Conservation (phyloP, 352 stramenopile genomes). For the Pythium vanterpoolii region DNA sequence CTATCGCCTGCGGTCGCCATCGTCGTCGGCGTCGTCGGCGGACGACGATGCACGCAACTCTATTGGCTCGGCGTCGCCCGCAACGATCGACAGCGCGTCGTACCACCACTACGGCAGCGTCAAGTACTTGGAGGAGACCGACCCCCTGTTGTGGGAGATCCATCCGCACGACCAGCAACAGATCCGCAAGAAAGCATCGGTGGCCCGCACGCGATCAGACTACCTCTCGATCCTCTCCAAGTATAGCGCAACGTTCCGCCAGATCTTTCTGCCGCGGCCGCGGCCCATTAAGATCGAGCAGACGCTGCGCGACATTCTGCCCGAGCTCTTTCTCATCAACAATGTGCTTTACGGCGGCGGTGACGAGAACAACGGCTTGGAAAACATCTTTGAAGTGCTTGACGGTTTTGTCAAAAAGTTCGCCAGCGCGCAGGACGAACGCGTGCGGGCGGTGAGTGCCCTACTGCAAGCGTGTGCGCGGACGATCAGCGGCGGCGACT, state of each 20-base stretch:
- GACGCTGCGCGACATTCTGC: slow-evolving; percentile 72
- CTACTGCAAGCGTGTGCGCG: slow-evolving; percentile 69
- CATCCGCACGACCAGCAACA: slow-evolving; percentile 70
- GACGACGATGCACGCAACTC: slow-evolving; percentile 31
- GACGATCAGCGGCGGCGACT: slow-evolving; percentile 76
- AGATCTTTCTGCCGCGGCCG: slow-evolving; percentile 68
- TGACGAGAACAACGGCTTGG: slow-evolving; percentile 57
- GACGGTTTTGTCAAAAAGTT: slow-evolving; percentile 71
- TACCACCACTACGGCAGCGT: slow-evolving; percentile 74
- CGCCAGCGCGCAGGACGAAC: slow-evolving; percentile 53
- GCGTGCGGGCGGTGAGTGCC: slow-evolving; percentile 62
- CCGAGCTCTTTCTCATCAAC: slow-evolving; percentile 76
- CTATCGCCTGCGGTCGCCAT: slow-evolving; percentile 56
- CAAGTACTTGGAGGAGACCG: slow-evolving; percentile 75
- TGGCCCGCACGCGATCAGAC: slow-evolving; percentile 47
- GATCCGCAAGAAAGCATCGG: slow-evolving; percentile 64
- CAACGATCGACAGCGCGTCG: slow-evolving; percentile 27
- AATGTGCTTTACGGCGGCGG: slow-evolving; percentile 70
- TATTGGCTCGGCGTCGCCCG: slow-evolving; percentile 6
- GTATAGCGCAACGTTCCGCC: slow-evolving; percentile 52
- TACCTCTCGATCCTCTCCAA: slow-evolving; percentile 71
- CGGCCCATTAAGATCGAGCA: slow-evolving; percentile 76
- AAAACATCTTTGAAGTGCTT: slow-evolving; percentile 81
- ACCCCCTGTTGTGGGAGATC: slow-evolving; percentile 81
- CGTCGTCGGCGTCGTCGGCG: slow-evolving; percentile 36